These are phyloP conservation scores for Podila epicladia DNA, from an alignment of 192 early-diverging fungal genomes.

Conservation along the genomic window DNA sequence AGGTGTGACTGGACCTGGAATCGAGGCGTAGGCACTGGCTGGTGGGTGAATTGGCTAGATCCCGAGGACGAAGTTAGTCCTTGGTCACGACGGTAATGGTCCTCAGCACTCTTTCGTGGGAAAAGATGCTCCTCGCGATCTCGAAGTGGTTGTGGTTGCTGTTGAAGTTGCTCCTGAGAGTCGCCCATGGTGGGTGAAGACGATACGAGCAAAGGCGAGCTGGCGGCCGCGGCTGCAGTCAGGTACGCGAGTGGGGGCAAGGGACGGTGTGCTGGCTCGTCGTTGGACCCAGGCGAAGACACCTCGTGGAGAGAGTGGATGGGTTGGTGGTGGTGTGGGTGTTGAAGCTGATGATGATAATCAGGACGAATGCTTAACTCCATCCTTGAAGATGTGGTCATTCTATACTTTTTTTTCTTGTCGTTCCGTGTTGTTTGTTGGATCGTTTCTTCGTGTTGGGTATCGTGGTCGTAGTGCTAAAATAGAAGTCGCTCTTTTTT, in stretches of 20 bases:
- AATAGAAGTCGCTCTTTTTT: too few relatives aligned
- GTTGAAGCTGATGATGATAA: too few relatives aligned
- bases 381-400: too few relatives aligned
- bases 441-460: too few relatives aligned
- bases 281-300: too few relatives aligned
- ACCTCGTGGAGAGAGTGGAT: too few relatives aligned
- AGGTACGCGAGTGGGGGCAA: not conserved
- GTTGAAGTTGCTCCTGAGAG: not conserved
- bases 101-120: not conserved
- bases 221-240: constrained; percentile 4
- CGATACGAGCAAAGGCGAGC: not conserved
- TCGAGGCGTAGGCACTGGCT: not conserved
- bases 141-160: constrained; percentile 3
- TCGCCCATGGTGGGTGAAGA: not conserved
- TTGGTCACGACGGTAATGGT: constrained; percentile 2
- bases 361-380: too few relatives aligned
- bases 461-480: too few relatives aligned
- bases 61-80: not conserved
- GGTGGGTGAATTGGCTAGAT: not conserved
- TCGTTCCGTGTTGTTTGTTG: too few relatives aligned
- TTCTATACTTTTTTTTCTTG: too few relatives aligned
- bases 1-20: not conserved
- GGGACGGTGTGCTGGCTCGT: too few relatives aligned
- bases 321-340: too few relatives aligned
- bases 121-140: not conserved